Base-by-base conservation (phyloP, 257 asterid species). In the Gynochthodes officinalis region DNA sequence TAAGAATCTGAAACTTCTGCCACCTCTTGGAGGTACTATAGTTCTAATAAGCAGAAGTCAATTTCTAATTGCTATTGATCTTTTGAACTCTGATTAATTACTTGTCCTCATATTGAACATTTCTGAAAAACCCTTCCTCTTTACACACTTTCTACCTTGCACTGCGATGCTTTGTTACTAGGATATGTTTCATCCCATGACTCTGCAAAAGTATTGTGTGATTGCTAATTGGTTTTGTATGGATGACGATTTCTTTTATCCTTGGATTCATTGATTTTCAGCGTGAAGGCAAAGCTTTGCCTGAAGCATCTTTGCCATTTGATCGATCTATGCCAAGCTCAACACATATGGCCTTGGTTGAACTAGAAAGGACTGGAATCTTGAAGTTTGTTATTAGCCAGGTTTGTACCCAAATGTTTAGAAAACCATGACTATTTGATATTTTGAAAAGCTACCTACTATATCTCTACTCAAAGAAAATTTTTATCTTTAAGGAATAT, bases 311-410 rank as follows among this genome's bases (percentile, higher is more conserved):
- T 46, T 79, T 94, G 64, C 96, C 98, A 64, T 94, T 94, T 83
- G 96, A 94, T 82, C 91, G 97, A 62, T 97, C 98, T 46, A 94
- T 83, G 40, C 98, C 98, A 76, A 88, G 96, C 82, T 59, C 82
- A 80, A 94, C 98, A 46, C 98, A 91, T 62, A 87, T 94, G 97
- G 97, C 98, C 67, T 80, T 94, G 82, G 96, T 91, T 78, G 95
- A 83, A 79, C 84, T 94, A 74, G 96, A 94, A 86, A 88, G 83
- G 77, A 96, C 95, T 76, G 98, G 96, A 67, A 82, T 91, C 58
- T 80, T 94, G 64, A 91, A 91, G 86, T 94, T 91, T 76, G 76
- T 89, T 77, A 89, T 94, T 50, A 94, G 98, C 81, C 66, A 60
- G 66, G 66, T 60, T 21, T 30, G 66, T 44, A 11, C 14, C 16